A percentile compares a stretch with the other conserved stretches of the same genome.
Conservation (phyloP, 2,329 filamentous ascomycete genomes). For the Dichotomopilus funicola region DNA sequence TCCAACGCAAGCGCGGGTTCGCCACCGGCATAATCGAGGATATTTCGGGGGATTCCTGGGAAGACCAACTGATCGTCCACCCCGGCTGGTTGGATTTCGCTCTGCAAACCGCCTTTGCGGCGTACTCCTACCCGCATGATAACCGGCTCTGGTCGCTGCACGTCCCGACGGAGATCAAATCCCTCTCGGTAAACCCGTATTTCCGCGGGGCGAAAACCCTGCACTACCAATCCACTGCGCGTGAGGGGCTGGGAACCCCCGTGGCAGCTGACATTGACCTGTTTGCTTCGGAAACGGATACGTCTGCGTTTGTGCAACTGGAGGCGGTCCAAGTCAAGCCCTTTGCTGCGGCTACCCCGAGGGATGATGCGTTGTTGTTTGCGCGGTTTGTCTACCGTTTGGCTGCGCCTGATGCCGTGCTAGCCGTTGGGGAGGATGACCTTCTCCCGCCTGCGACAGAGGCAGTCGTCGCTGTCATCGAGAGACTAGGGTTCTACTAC, state of each 20-base stretch:
- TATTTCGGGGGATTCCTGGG: neutral
- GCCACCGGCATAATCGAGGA: neutral
- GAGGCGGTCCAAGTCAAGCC: neutral
- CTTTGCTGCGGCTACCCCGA: neutral
- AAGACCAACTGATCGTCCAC: conserved; percentile 26
- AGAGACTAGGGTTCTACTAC: neutral
- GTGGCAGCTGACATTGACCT: neutral
- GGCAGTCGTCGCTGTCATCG: neutral
- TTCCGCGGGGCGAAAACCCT: neutral
- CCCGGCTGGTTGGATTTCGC: conserved; percentile 31
- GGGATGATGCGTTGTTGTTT: neutral
- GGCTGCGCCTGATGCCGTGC: neutral
- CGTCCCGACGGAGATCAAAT: neutral
- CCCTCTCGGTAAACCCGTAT: neutral
- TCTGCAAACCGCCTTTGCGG: conserved; percentile 28
- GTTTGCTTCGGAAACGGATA: neutral
- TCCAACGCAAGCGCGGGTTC: conserved; percentile 3
- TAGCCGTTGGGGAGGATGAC: neutral
- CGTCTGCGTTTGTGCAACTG: neutral
- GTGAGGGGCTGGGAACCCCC: neutral
- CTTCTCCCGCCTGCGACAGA: neutral
- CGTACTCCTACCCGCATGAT: neutral
- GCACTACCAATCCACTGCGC: neutral
- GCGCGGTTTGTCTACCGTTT: neutral
- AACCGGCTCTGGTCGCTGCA: neutral